Conservation (phyloP, 169 alveolate genomes). For the Eimeria falciformis region DNA sequence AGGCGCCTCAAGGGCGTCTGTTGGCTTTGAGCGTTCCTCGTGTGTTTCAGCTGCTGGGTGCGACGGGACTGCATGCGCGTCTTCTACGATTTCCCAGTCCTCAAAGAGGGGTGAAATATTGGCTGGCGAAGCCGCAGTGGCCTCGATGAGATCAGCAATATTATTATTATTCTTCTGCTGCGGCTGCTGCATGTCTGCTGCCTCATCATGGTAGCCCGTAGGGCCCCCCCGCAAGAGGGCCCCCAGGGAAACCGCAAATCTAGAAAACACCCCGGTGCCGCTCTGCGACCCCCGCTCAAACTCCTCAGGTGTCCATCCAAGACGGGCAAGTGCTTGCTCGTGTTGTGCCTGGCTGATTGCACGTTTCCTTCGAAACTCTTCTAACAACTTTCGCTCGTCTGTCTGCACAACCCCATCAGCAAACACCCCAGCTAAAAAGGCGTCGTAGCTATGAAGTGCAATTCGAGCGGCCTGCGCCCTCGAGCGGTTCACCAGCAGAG, state of each 20-base stretch:
- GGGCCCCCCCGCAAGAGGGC: conserved; percentile 42
- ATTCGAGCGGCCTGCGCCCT: conserved; percentile 71
- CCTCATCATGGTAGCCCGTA: neutral
- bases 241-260: conserved; percentile 44
- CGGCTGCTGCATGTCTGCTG: conserved; percentile 27
- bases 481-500: conserved; percentile 67
- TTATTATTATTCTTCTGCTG: conserved; percentile 3
- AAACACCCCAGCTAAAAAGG: conserved; percentile 73
- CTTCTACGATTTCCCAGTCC: conserved; percentile 60
- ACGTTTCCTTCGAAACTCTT: conserved; percentile 68
- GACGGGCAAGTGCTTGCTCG: conserved; percentile 72
- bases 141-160: neutral
- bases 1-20: conserved; percentile 1
- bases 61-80: conserved; percentile 26
- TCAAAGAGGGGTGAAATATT: conserved; percentile 19
- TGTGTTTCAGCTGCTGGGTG: neutral
- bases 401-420: conserved; percentile 75
- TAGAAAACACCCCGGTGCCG: conserved; percentile 43
- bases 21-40: neutral
- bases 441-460: conserved; percentile 71
- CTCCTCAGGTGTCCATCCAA: conserved; percentile 76
- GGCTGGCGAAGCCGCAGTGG: neutral
- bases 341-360: conserved; percentile 76
- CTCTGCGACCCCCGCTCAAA: conserved; percentile 69
- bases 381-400: conserved; percentile 69